phyloP scores from a whole-genome alignment of 345 rosid genomes.

The Citrus hindsii region DNA sequence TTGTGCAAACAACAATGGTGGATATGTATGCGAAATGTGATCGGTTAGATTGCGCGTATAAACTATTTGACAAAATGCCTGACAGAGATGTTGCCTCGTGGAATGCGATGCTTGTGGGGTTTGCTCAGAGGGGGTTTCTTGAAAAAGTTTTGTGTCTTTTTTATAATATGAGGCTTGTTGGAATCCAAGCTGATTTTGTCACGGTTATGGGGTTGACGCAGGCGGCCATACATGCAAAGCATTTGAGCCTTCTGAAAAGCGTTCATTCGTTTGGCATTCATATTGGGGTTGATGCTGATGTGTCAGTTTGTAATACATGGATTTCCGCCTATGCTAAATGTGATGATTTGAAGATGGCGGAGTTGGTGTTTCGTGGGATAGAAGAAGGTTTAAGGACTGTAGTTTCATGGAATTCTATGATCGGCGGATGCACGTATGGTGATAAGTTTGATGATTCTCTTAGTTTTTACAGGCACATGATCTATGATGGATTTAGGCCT shows the following conservation, averaged over 20 bases:
- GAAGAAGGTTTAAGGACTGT: conserved; percentile 30
- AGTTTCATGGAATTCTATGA: conserved; percentile 62
- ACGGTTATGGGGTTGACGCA: conserved; percentile 50
- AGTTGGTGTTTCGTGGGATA: conserved; percentile 45
- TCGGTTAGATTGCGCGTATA: conserved; percentile 29
- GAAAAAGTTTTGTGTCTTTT: conserved; percentile 27
- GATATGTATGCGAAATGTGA: conserved; percentile 45
- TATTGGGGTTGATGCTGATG: conserved; percentile 47
- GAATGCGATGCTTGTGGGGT: conserved; percentile 62
- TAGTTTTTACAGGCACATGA: conserved; percentile 49
- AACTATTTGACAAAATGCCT: conserved; percentile 52
- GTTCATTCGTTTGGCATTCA: conserved; percentile 50
- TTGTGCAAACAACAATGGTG: conserved; percentile 46
- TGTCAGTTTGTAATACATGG: conserved; percentile 58
- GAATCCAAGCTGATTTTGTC: conserved; percentile 47
- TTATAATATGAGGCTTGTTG: conserved; percentile 41
- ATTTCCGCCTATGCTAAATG: conserved; percentile 59
- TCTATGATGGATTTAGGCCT: conserved; percentile 39
- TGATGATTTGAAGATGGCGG: conserved; percentile 43
- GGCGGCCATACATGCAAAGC: conserved; percentile 14
- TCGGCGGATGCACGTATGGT: conserved; percentile 44
- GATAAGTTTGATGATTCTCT: conserved; percentile 33
- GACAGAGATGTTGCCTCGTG: conserved; percentile 52
- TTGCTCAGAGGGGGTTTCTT: conserved; percentile 31
- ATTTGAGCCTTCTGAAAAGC: conserved; percentile 31